These are phyloP conservation scores for Prunus davidiana DNA, from an alignment of 306 rosid genomes.

Conservation along the genomic window DNA sequence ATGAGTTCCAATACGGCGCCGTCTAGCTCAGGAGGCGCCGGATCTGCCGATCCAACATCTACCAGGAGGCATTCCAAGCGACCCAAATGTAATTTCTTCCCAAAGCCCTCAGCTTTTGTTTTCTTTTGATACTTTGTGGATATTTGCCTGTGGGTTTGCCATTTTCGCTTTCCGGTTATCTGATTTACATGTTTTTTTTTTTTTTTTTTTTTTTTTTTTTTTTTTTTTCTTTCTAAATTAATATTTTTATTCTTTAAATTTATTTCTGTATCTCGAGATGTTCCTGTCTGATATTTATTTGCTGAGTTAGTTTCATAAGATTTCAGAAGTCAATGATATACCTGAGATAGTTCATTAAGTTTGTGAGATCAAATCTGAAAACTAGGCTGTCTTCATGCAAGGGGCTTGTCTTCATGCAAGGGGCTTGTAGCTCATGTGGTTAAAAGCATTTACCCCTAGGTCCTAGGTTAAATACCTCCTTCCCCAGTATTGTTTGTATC, in stretches of 20 bases:
- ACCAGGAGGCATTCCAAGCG: slow-evolving; percentile 77
- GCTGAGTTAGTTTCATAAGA: background rate
- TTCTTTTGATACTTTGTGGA: slow-evolving; percentile 1
- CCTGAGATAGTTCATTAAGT: background rate
- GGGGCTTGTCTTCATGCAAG: no score
- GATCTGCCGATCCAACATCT: slow-evolving; percentile 74
- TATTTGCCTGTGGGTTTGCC: background rate
- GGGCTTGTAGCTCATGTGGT: no score
- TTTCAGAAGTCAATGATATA: background rate
- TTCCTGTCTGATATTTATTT: background rate
- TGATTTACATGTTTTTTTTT: background rate
- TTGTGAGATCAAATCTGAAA: background rate
- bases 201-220: no score
- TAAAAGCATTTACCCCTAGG: no score
- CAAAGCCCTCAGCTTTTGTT: background rate
- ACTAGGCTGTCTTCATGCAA: background rate
- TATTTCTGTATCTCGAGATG: background rate
- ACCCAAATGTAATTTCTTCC: slow-evolving; percentile 68
- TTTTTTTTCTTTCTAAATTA: background rate
- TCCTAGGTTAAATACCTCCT: no score
- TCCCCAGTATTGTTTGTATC: no score
- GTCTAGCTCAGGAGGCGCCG: slow-evolving; percentile 65
- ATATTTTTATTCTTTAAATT: background rate
- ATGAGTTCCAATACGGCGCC: slow-evolving; percentile 62
- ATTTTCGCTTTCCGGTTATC: background rate